Conservation (phyloP, 1,284 basidiomycete species). For the Butyriboletus pseudospeciosus region DNA sequence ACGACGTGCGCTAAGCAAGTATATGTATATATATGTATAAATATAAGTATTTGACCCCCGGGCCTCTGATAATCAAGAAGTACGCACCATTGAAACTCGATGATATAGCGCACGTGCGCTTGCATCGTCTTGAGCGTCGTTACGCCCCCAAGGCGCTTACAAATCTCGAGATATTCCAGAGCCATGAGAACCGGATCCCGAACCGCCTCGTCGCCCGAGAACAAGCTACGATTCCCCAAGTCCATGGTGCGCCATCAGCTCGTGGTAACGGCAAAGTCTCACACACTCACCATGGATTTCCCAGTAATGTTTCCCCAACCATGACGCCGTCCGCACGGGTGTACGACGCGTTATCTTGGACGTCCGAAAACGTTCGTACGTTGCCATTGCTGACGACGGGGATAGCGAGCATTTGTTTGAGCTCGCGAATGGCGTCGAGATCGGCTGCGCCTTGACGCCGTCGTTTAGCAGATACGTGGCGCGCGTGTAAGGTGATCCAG, state of each 20-base stretch:
- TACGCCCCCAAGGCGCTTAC: slow-evolving; percentile 45
- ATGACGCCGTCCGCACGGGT: slow-evolving; percentile 73
- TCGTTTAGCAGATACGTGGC: slow-evolving; percentile 62
- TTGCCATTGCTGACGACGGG: slow-evolving; percentile 76
- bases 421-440: slow-evolving; percentile 50
- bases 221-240: slow-evolving; percentile 39
- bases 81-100: slow-evolving; percentile 60
- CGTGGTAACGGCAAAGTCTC: too few species aligned
- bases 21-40: neutral
- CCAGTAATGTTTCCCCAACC: slow-evolving; percentile 69
- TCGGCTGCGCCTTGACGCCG: slow-evolving; percentile 67
- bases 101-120: slow-evolving; percentile 58
- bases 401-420: slow-evolving; percentile 49
- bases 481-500: slow-evolving; percentile 68
- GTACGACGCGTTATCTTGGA: slow-evolving; percentile 47
- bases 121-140: slow-evolving; percentile 47
- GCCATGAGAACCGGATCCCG: slow-evolving; percentile 61
- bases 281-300: slow-evolving; percentile 60
- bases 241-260: neutral
- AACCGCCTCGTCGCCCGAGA: slow-evolving; percentile 40
- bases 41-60: neutral
- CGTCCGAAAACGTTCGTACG: slow-evolving; percentile 56
- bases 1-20: slow-evolving; percentile 39
- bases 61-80: neutral
- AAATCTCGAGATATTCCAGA: slow-evolving; percentile 59